Evolutionary conservation across 441 rosid genomes (phyloP), one percentile per base, ranked within the genome.

Genomic region (Erysimum pusillum): DNA sequence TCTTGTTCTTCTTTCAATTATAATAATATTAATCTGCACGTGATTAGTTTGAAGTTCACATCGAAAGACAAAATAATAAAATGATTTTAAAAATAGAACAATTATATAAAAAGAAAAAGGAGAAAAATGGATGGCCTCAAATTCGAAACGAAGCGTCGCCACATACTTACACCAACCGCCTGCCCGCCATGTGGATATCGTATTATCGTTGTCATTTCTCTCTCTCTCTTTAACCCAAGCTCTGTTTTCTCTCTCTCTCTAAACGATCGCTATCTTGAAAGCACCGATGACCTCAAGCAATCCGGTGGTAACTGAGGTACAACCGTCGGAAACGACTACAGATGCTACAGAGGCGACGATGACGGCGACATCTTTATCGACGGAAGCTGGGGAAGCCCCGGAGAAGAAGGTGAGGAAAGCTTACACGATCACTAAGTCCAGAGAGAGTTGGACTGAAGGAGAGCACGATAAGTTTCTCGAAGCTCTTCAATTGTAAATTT

Each of bases 361-460:
- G 15, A 22, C 68, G 62, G 36, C 6, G 20, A 9, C 78, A n/a
- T 45, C 51, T 45, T 1, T 45, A 52, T 10, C 58, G 58, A 22
- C 58, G 17, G 67, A 78, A 39, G 56, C 85, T 68, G 44, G 72
- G 4, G 84, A 83, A 46, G 85, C 70, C 9, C 81, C 79, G 52
- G 82, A 85, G 63, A 86, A 88, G 90, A 88, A 86, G 51, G 75
- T 85, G 48, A 80, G 89, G 77, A 88, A 88, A 45, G 89, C 88
- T 14, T 89, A 87, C 71, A 87, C 89, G 22, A 84, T 87, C 65
- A 84, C 93, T 63, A 89, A 86, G 81, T 87, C 90, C 0, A 84
- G 92, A 51, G 92, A 88, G 85, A 88, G 88, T 79, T 88, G 92
- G 92, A 83, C 89, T 14, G 92, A 88, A 41, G 87, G 82, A 67